Evolutionary conservation across 176 grass and related monocot genomes (phyloP), one percentile per base, ranked within the genome.

Genomic region (Puccinellia tenuiflora): DNA sequence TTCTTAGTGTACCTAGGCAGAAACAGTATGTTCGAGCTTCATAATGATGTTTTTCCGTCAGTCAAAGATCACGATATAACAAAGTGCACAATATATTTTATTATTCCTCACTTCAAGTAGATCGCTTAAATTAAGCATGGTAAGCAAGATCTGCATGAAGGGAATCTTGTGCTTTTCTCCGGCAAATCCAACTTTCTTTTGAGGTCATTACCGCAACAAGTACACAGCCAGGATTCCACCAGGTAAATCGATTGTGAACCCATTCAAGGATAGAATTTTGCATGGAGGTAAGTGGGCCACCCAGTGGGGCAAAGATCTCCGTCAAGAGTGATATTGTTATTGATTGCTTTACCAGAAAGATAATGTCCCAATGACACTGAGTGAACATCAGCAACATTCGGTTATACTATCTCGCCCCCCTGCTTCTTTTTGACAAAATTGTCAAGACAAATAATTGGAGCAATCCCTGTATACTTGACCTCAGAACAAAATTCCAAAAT

Each of bases 391-490:
- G 17, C 35, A 84, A 38, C 76, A 74, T 67, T 84, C 66, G 24
- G 46, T 76, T 77, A 81, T 31, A 25, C 52, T 61, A 42, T 47
- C 61, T 68, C n/a, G 52, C 35, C 35, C 61, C n/a, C 64, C 74
- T 77, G 50, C 42, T 81, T 21, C 78, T 85, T 77, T 85, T 77
- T 85, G 88, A 46, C 78, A 85, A 85, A 77, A 81, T 85, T 81
- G 82, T 85, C 88, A 76, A 85, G 78, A 85, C 61, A 70, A 77
- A 89, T 82, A 89, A 82, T 89, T 89, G 82, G 15, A 68, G 81
- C 79, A 63, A 68, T 89, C n/a, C 29, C 46, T 75, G 29, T 48
- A 31, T 81, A 82, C 51, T 81, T 76, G 88, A 39, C 78, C 62
- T 35, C 65, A 76, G 62, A 67, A 81, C 42, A 62, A 81, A 80